These are phyloP conservation scores for Picochlorum costavermella DNA, from an alignment of 139 green algal species.

Conservation along the genomic window DNA sequence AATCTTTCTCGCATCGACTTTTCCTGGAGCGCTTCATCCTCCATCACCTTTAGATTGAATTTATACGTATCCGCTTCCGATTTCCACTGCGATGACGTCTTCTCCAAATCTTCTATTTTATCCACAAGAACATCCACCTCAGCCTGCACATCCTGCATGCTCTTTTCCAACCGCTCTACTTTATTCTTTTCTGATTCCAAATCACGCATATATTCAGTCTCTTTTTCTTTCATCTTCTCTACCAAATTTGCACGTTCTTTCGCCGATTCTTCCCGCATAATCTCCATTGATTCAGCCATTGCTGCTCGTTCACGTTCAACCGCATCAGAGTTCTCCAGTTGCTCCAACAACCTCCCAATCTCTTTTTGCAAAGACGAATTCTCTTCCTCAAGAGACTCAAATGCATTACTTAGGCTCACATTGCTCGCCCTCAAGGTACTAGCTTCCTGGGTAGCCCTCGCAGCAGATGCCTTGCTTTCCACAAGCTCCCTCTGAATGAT, in stretches of 20 bases:
- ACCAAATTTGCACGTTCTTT: slow-evolving; percentile 1
- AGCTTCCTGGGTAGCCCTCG: slow-evolving; percentile 3
- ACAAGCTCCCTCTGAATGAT: slow-evolving; percentile 15
- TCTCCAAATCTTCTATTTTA: background rate
- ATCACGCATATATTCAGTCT: background rate
- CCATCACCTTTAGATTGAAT: too few species aligned
- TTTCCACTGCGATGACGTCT: too few species aligned
- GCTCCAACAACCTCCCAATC: background rate
- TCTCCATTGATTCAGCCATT: background rate
- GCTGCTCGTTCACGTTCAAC: background rate
- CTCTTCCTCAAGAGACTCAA: background rate
- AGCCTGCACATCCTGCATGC: background rate
- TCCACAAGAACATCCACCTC: slow-evolving; percentile 4
- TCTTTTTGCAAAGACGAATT: background rate
- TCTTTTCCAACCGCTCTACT: background rate
- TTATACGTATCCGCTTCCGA: too few species aligned
- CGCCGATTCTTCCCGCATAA: background rate
- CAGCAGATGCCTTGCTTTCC: slow-evolving; percentile 8
- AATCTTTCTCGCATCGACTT: too few species aligned
- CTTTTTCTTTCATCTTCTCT: slow-evolving; percentile 8
- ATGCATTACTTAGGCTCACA: slow-evolving; percentile 8
- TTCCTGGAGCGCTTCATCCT: too few species aligned
- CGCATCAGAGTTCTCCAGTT: background rate
- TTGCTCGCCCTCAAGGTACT: slow-evolving; percentile 8
- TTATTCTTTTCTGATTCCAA: background rate